Evolutionary conservation across 805 yeast species (phyloP).

Genomic region (Vanderwaltozyma tropicalis): DNA sequence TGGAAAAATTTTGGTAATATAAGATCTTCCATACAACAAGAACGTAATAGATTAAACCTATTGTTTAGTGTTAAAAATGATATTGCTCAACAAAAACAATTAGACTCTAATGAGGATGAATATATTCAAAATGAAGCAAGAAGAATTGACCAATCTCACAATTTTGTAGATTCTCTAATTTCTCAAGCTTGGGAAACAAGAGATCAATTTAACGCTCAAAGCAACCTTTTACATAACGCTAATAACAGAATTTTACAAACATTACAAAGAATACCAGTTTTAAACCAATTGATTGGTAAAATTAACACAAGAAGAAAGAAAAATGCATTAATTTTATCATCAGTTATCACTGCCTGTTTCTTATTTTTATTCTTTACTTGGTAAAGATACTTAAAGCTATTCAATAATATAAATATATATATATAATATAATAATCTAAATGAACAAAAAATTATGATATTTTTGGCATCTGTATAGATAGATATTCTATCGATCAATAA

Average conservation of each 20-base stretch:
- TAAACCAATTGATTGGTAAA: conserved; percentile 61
- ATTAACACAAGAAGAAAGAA: conserved; percentile 84
- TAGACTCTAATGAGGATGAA: conserved; percentile 40
- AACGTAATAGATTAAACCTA: conserved; percentile 65
- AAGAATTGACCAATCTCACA: conserved; percentile 62
- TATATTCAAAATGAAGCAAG: conserved; percentile 71
- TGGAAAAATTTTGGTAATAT: conserved; percentile 52
- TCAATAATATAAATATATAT: too few relatives aligned
- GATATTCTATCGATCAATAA: too few relatives aligned
- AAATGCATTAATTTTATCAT: conserved; percentile 75
- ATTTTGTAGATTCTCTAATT: conserved; percentile 67
- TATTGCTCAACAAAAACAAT: conserved; percentile 51
- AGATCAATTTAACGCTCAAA: conserved; percentile 70
- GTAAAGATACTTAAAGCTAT: too few relatives aligned
- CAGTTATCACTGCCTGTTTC: conserved; percentile 63
- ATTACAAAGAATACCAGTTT: conserved; percentile 69
- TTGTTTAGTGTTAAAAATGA: conserved; percentile 70
- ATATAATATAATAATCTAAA: too few relatives aligned
- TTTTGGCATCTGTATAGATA: too few relatives aligned
- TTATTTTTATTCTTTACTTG: conserved; percentile 50
- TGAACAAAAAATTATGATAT: too few relatives aligned
- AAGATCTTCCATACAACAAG: conserved; percentile 50
- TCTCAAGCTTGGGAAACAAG: conserved; percentile 84
- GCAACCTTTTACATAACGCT: conserved; percentile 51
- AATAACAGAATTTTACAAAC: conserved; percentile 52